Percentiles rank a stretch among this genome's conserved stretches.
phyloP scores from a whole-genome alignment of 2,329 filamentous ascomycete genomes.

The Paraphaeosphaeria minitans region DNA sequence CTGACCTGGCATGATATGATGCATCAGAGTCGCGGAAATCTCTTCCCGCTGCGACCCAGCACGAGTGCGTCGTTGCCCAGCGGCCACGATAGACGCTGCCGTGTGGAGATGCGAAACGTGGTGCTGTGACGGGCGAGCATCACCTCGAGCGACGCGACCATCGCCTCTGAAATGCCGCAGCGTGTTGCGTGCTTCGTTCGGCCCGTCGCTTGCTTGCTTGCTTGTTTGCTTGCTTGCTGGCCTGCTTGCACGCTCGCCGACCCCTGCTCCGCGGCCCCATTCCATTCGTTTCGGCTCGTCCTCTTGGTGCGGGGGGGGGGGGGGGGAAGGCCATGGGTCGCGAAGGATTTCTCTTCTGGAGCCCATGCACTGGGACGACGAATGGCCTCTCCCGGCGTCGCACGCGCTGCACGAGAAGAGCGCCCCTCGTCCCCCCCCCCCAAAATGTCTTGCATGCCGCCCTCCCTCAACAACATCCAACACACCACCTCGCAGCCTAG shows the following conservation, averaged over 20 bases:
- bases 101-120: not conserved
- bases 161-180: conserved; percentile 1
- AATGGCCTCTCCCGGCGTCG: not conserved
- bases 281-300: conserved; percentile 12
- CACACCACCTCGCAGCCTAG: not conserved
- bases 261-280: conserved; percentile 2
- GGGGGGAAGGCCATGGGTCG: conserved; percentile 10
- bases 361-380: not conserved
- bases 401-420: not conserved
- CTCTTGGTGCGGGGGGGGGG: too few relatives aligned
- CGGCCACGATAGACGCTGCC: conserved; percentile 11
- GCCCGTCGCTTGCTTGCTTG: conserved; percentile 1
- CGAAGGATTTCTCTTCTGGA: not conserved
- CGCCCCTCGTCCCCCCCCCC: not conserved
- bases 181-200: not conserved
- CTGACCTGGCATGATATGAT: too few relatives aligned
- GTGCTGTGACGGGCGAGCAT: conserved; percentile 14
- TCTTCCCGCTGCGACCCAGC: not conserved
- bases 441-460: conserved; percentile 2
- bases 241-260: not conserved
- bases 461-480: too few relatives aligned
- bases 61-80: not conserved
- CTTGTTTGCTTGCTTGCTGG: not conserved
- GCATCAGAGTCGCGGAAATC: not conserved
- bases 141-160: not conserved